Percentiles rank a stretch among this genome's conserved stretches.
Conservation (phyloP, 352 stramenopile genomes). For the Phytophthora vignae region DNA sequence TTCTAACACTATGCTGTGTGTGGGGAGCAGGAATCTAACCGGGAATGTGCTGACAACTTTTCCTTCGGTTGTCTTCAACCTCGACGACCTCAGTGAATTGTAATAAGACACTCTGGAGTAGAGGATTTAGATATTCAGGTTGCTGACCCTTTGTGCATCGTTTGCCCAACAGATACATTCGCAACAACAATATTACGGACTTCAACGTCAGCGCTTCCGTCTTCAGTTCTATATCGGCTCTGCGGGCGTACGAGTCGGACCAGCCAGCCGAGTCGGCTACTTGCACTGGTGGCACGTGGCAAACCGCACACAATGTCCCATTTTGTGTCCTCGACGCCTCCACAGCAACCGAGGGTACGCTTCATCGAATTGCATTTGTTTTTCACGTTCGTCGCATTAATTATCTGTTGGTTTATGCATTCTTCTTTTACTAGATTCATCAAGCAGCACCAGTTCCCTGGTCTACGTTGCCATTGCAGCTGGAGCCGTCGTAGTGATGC, state of each 20-base stretch:
- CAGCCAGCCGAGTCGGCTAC: conserved; percentile 18
- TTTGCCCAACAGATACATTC: conserved; percentile 38
- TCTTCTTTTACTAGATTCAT: conserved; percentile 18
- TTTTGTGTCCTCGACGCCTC: conserved; percentile 44
- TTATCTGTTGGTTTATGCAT: not conserved
- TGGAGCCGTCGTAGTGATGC: conserved; percentile 18
- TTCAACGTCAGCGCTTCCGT: conserved; percentile 38
- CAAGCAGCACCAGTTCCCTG: conserved; percentile 20
- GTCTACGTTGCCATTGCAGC: conserved; percentile 30
- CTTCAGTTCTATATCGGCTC: conserved; percentile 19
- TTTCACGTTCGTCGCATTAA: not conserved
- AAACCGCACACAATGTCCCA: conserved; percentile 30
- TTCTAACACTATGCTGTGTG: not conserved
- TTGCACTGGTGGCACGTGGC: conserved; percentile 35
- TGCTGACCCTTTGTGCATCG: not conserved
- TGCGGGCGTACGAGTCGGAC: conserved; percentile 42
- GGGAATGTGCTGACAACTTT: conserved; percentile 42
- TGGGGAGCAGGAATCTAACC: conserved; percentile 35
- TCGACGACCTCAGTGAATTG: conserved; percentile 37
- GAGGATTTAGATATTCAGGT: not conserved
- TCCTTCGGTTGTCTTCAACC: conserved; percentile 40
- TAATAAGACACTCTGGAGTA: conserved; percentile 17
- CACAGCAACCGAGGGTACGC: conserved; percentile 14
- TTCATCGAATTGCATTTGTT: not conserved
- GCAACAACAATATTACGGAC: conserved; percentile 43